These are phyloP conservation scores for Protomyces inouyei DNA, from an alignment of 1,139 yeast genomes.

Conservation along the genomic window DNA sequence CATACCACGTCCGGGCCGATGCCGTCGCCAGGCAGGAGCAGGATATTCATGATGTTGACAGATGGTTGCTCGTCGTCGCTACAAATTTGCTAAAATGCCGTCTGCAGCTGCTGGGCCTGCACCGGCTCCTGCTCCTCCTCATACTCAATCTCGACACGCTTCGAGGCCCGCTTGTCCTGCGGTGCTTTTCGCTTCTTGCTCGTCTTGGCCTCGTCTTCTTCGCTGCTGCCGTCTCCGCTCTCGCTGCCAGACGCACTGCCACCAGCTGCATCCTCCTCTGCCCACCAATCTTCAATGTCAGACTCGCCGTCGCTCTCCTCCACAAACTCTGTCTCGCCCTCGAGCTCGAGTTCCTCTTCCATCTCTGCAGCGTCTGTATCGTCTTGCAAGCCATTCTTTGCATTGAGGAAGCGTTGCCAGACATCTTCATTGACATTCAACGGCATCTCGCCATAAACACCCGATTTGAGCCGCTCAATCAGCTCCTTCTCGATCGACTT, in stretches of 20 bases:
- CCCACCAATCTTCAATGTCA: conserved; percentile 29
- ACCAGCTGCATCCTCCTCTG: neutral
- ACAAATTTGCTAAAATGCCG: conserved; percentile 6
- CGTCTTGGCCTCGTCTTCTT: conserved; percentile 23
- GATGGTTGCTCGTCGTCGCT: neutral
- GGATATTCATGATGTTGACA: conserved; percentile 54
- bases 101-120: conserved; percentile 9
- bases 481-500: conserved; percentile 94
- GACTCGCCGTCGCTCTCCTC: conserved; percentile 26
- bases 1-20: conserved; percentile 77
- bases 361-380: conserved; percentile 62
- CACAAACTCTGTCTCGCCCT: conserved; percentile 24
- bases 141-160: conserved; percentile 28
- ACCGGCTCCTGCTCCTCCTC: conserved; percentile 21
- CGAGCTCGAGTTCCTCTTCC: conserved; percentile 47
- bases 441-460: conserved; percentile 97
- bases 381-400: conserved; percentile 58
- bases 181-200: conserved; percentile 8
- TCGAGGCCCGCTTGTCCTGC: conserved; percentile 15
- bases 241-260: conserved; percentile 7
- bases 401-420: conserved; percentile 86
- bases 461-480: conserved; percentile 87
- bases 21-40: conserved; percentile 92
- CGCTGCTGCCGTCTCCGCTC: conserved; percentile 10
- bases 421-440: conserved; percentile 90